phyloP scores from a whole-genome alignment of 225 moss, liverwort and hornwort species.

The Antitrichia curtipendula region DNA sequence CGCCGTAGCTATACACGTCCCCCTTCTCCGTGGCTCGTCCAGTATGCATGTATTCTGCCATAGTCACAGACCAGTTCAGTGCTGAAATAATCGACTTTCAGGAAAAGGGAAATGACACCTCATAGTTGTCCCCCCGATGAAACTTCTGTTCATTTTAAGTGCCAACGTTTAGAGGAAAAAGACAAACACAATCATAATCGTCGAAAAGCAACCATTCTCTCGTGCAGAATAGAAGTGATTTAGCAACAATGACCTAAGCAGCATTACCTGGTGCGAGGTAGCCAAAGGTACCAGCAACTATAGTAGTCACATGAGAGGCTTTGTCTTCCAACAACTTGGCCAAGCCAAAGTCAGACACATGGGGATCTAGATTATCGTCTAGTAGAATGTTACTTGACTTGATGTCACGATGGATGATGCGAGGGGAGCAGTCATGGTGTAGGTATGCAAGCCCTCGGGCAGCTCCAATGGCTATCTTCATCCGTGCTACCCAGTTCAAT shows the following conservation, averaged over 20 bases:
- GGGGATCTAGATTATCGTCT: slow-evolving; percentile 72
- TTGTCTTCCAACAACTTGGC: slow-evolving; percentile 78
- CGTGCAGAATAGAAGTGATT: neutral
- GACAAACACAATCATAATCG: neutral
- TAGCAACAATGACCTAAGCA: neutral
- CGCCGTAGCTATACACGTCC: slow-evolving; percentile 88
- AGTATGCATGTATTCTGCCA: slow-evolving; percentile 80
- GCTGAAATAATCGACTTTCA: neutral
- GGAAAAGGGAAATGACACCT: neutral
- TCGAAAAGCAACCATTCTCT: neutral
- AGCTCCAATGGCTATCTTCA: slow-evolving; percentile 63
- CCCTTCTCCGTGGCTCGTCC: slow-evolving; percentile 85
- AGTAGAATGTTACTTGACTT: slow-evolving; percentile 84
- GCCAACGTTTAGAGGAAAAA: neutral
- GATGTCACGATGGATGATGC: slow-evolving; percentile 87
- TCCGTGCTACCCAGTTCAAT: slow-evolving; percentile 51
- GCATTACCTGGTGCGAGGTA: slow-evolving; percentile 78
- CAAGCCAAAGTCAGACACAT: slow-evolving; percentile 85
- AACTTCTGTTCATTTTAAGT: neutral
- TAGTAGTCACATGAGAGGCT: slow-evolving; percentile 75
- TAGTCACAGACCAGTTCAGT: neutral
- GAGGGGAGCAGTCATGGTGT: slow-evolving; percentile 71
- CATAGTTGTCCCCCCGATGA: neutral
- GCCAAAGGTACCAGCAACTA: slow-evolving; percentile 87
- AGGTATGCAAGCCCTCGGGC: slow-evolving; percentile 79